These are phyloP conservation scores for Boletus fagicola DNA, from an alignment of 768 basidiomycete genomes.

Conservation along the genomic window DNA sequence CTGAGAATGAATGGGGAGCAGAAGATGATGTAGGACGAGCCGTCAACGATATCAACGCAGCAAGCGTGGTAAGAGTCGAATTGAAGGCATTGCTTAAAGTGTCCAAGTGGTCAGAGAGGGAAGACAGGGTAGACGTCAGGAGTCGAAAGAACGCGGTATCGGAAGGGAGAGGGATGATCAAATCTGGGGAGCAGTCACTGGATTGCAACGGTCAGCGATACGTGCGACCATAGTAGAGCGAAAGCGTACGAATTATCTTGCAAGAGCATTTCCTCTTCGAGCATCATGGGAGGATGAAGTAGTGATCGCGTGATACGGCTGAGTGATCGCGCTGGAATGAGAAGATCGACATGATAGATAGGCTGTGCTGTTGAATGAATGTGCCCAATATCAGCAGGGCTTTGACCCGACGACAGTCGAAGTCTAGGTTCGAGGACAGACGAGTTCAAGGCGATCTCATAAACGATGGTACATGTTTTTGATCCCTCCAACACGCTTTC, in stretches of 20 bases:
- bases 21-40: slow-evolving; percentile 35
- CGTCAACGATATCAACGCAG: slow-evolving; percentile 34
- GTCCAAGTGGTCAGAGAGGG: slow-evolving; percentile 51
- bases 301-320: slow-evolving; percentile 6
- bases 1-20: slow-evolving; percentile 30
- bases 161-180: slow-evolving; percentile 77
- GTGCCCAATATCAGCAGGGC: neutral
- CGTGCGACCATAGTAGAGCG: neutral
- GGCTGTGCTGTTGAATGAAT: neutral
- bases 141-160: slow-evolving; percentile 80
- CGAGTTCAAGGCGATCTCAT: slow-evolving; percentile 52
- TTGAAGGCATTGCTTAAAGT: slow-evolving; percentile 51
- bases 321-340: slow-evolving; percentile 12
- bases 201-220: neutral
- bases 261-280: neutral
- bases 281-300: neutral
- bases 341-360: slow-evolving; percentile 12
- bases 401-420: slow-evolving; percentile 44
- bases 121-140: slow-evolving; percentile 58
- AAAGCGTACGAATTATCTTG: slow-evolving; percentile 10
- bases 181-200: slow-evolving; percentile 38
- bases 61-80: slow-evolving; percentile 46
- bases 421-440: slow-evolving; percentile 57
- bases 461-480: slow-evolving; percentile 39
- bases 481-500: neutral